Percentiles rank a stretch among this genome's conserved stretches.
Conservation (phyloP, 345 rosid species). For the Lepidium sativum region DNA sequence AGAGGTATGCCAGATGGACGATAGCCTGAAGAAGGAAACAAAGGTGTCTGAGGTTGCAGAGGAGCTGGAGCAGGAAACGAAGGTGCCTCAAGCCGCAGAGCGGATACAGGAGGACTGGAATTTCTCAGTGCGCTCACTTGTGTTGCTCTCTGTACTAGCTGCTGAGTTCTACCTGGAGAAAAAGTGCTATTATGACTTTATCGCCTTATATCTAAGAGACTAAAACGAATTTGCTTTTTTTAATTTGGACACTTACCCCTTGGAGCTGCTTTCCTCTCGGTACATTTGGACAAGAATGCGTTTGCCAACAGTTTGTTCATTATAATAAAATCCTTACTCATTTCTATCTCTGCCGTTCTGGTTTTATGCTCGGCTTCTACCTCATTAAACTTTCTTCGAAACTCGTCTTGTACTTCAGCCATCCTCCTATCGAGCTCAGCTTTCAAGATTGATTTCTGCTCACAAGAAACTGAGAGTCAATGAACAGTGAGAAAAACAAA, state of each 20-base stretch:
- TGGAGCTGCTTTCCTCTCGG: constrained; percentile 7
- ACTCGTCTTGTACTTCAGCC: constrained; percentile 25
- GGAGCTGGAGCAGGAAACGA: not conserved
- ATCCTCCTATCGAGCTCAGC: constrained; percentile 26
- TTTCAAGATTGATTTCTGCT: constrained; percentile 22
- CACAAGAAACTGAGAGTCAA: not conserved
- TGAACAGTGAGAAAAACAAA: not conserved
- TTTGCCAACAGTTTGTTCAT: constrained; percentile 26
- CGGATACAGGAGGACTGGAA: not conserved
- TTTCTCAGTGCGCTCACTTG: constrained; percentile 11
- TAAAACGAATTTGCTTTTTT: not conserved
- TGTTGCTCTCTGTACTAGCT: constrained; percentile 25
- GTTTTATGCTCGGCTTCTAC: constrained; percentile 7
- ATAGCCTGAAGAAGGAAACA: constrained; percentile 2
- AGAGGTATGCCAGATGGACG: not conserved
- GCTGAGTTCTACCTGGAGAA: constrained; percentile 18
- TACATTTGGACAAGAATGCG: constrained; percentile 22
- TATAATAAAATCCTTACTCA: not conserved
- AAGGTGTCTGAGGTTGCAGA: constrained; percentile 16
- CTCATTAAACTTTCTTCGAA: constrained; percentile 10
- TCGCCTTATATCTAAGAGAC: not conserved
- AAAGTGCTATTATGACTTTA: not conserved
- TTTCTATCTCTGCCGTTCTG: not conserved
- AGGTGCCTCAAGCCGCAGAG: not conserved
- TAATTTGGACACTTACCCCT: constrained; percentile 11